Evolutionary conservation across 441 rosid genomes (phyloP), one percentile per base, ranked within the genome.

Genomic region (Macaranga tanarius): DNA sequence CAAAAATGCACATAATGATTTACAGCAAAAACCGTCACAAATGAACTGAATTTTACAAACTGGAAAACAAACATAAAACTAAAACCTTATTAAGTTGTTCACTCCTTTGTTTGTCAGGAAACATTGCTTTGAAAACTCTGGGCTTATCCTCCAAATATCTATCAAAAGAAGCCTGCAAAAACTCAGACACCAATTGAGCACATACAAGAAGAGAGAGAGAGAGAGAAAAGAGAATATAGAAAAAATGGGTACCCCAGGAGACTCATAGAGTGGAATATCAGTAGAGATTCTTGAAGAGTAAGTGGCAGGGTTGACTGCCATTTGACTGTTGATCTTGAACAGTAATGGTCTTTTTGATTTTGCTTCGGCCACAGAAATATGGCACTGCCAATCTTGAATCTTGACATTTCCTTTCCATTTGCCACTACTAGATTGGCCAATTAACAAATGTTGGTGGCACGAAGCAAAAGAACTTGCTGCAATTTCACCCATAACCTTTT

Each of bases 41-140:
- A 31, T 34, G 38, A 34, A 34, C 38, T 34, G 38, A 34, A 34
- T 34, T 5, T 34, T 34, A 5, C 38, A 34, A 34, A 34, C 7
- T 34, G 6, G 38, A 34, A 34, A 34, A 34, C 38, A 34, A 34
- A 34, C 38, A 34, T 34, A 34, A 34, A 34, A 5, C 3, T 17
- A 11, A 34, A 38, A 92, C 97, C 98, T 91, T 81, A 69, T 84
- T 86, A 48, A 92, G 86, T 51, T 78, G 86, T 23, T 77, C 82
- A 60, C 94, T 89, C 80, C 97, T 88, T 3, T 78, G 69, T 64
- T 81, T 86, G 66, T 92, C 95, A n/a, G 97, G 97, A 62, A 92
- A 92, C 79, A 95, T 87, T n/a, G 97, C 96, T 75, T 81, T 56
- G 79, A 95, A 91, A 58, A 95, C 89, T 78, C 99, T 89, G n/a